Base-by-base conservation (phyloP, 768 basidiomycete genomes). In the Rickenella mellea region DNA sequence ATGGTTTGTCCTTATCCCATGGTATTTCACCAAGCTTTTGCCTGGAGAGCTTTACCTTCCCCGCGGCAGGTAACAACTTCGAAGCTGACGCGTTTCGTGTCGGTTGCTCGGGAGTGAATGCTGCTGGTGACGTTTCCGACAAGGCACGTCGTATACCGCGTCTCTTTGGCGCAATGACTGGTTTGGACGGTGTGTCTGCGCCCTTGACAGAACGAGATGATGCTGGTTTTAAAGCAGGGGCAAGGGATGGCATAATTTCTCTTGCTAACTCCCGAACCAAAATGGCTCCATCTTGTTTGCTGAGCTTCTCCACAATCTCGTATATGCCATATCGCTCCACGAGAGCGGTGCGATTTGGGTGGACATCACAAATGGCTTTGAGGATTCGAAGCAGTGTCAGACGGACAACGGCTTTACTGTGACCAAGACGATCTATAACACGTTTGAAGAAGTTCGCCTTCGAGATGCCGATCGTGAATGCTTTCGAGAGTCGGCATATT, bases 321-420 rank as follows among this genome's bases (percentile, higher is more conserved):
- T 84, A 69, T 39, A 94, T 63, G 0, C 85, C 86, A 55, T 86
- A 94, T 36, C 76, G 70, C 55, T 87, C 83, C 20, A 94, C 87
- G 38, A 93, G 66, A 53, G 80, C 75, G 2, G 79, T 78, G 7
- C 83, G 73, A 52, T 92, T 91, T 2, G 90, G 89, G 50, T 93
- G 87, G 6, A 81, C 80, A 48, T 99, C 94, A 60, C 88, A 93
- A 2, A 93, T 80, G 0, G 83, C 73, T 45, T 81, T 76, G 32
- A 94, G 68, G 44, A 98, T 78, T 36, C 88, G 78, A 43, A 99
- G 70, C 25, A 99, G 68, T 58, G 90, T 94, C 28, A 97, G 76
- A 36, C 91, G 80, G 10, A 96, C 86, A 41, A 94, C 83, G 2
- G 96, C 85, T 51, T 88, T 91, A 62, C 71, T 67, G 68, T 79